phyloP scores from a whole-genome alignment of 805 yeast genomes.

The Pichia deserticola region DNA sequence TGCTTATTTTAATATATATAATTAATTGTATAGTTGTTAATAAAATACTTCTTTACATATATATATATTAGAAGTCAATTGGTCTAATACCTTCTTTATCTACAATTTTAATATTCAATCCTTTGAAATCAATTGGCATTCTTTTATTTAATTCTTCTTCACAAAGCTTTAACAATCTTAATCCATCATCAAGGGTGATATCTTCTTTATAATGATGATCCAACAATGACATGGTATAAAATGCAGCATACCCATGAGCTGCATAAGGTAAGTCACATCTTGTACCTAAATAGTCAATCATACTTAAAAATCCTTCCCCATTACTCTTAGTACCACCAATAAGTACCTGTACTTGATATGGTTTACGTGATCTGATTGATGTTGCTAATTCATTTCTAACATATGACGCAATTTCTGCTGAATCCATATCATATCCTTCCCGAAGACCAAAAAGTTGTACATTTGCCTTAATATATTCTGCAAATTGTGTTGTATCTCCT shows the following conservation, averaged over 20 bases:
- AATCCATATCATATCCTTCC: constrained; percentile 72
- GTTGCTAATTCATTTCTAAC: constrained; percentile 84
- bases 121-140: constrained; percentile 93
- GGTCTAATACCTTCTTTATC: constrained; percentile 29
- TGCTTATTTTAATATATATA: neutral
- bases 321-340: constrained; percentile 69
- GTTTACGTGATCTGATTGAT: constrained; percentile 86
- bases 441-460: constrained; percentile 82
- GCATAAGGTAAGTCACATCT: constrained; percentile 88
- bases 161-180: constrained; percentile 65
- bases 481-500: constrained; percentile 93
- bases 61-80: constrained; percentile 10
- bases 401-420: constrained; percentile 81
- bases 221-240: constrained; percentile 80
- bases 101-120: constrained; percentile 35
- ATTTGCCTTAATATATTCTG: constrained; percentile 90
- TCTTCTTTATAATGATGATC: constrained; percentile 85
- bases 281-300: constrained; percentile 94
- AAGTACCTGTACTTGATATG: constrained; percentile 89
- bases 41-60: neutral
- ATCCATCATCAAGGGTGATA: constrained; percentile 70
- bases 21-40: neutral
- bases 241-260: constrained; percentile 98
- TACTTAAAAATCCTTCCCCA: constrained; percentile 56
- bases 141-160: constrained; percentile 72